A percentile compares a stretch with the other conserved stretches of the same genome.
Evolutionary conservation across 306 rosid genomes (phyloP).

Genomic region (Malus sieversii): DNA sequence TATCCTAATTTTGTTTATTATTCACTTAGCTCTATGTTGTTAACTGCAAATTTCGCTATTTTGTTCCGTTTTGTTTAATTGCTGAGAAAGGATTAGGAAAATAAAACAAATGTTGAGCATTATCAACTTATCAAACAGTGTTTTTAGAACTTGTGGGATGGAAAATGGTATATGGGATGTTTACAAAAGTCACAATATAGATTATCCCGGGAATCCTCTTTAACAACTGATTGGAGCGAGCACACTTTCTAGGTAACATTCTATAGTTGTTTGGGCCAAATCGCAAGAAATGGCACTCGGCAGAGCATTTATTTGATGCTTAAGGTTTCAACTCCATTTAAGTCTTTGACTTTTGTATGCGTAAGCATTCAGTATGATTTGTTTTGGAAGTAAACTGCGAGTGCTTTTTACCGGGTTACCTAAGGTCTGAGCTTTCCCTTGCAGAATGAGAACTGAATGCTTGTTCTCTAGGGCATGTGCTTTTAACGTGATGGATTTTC

Average conservation of each 20-base stretch:
- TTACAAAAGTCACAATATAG: neutral
- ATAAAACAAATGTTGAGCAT: neutral
- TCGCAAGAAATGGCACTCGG: no score
- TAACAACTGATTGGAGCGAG: no score
- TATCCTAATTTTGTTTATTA: no score
- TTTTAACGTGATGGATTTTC: neutral
- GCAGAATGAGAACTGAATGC: neutral
- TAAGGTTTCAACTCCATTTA: neutral
- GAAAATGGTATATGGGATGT: neutral
- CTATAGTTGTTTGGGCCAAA: no score
- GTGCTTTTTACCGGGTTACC: neutral
- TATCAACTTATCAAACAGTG: neutral
- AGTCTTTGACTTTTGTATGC: neutral
- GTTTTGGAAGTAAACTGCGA: neutral
- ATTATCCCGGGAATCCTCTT: no score
- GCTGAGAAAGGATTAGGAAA: neutral
- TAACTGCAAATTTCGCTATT: neutral
- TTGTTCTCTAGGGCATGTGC: neutral
- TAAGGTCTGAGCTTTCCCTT: neutral
- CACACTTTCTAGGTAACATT: no score
- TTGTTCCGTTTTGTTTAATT: neutral
- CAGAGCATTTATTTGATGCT: neutral
- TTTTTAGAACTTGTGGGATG: neutral
- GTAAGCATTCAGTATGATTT: neutral
- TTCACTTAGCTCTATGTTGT: neutral